Conservation (phyloP, 2,329 filamentous ascomycete genomes). For the Trichophyton simii region DNA sequence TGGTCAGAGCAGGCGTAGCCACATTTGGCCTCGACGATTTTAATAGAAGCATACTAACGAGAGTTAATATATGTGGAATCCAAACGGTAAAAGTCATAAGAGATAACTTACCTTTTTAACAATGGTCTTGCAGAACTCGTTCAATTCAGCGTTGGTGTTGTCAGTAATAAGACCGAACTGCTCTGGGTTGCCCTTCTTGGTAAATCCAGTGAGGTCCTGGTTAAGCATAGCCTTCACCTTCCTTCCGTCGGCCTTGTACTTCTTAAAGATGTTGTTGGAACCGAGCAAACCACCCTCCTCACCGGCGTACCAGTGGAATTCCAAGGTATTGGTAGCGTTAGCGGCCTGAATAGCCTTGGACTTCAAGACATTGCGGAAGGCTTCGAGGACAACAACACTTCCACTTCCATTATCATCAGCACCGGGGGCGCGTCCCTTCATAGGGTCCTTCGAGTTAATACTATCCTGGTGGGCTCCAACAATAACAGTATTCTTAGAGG, state of each 20-base stretch:
- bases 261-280: conserved; percentile 75
- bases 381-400: conserved; percentile 89
- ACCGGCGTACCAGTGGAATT: conserved; percentile 53
- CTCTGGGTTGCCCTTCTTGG: conserved; percentile 69
- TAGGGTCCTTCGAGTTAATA: conserved; percentile 66
- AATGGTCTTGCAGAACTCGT: conserved; percentile 79
- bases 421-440: conserved; percentile 73
- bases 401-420: conserved; percentile 90
- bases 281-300: conserved; percentile 65
- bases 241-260: conserved; percentile 59
- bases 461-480: conserved; percentile 91
- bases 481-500: conserved; percentile 70
- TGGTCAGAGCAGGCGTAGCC: conserved; percentile 52
- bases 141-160: conserved; percentile 71
- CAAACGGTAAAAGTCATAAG: too few species aligned
- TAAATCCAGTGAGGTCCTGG: conserved; percentile 96
- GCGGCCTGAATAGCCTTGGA: conserved; percentile 55
- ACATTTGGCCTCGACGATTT: conserved; percentile 76
- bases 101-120: conserved; percentile 49
- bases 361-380: conserved; percentile 65
- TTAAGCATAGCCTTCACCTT: conserved; percentile 94
- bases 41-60: conserved; percentile 67
- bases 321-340: conserved; percentile 56
- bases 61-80: not conserved
- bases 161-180: conserved; percentile 88